phyloP scores from a whole-genome alignment of 2,329 filamentous ascomycete species.

The Didymella arachidicola region DNA sequence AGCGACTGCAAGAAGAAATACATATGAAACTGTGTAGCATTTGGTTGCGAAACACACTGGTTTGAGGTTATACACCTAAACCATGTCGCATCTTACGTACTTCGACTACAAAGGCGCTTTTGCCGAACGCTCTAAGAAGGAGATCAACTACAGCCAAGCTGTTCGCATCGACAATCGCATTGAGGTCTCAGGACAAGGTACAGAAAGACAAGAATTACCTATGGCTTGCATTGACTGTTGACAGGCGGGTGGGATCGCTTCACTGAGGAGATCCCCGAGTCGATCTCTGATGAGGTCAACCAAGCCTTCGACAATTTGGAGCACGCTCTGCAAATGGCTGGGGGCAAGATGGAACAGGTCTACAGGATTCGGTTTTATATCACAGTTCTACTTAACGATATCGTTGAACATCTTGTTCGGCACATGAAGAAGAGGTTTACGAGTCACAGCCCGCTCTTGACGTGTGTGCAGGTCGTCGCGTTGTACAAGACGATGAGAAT shows the following conservation, averaged over 20 bases:
- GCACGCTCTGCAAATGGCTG: slow-evolving; percentile 58
- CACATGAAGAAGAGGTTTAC: slow-evolving; percentile 35
- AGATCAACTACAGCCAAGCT: slow-evolving; percentile 26
- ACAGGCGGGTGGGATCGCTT: slow-evolving; percentile 37
- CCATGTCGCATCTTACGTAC: slow-evolving; percentile 24
- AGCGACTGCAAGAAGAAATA: background rate
- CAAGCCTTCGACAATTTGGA: slow-evolving; percentile 64
- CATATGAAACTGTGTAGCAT: background rate
- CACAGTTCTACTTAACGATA: slow-evolving; percentile 24
- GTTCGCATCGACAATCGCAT: slow-evolving; percentile 37
- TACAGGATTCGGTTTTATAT: slow-evolving; percentile 36
- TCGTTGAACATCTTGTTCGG: slow-evolving; percentile 21
- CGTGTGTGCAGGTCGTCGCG: slow-evolving; percentile 30
- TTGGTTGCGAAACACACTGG: background rate
- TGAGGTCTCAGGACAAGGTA: slow-evolving; percentile 41
- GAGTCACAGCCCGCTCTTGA: slow-evolving; percentile 36
- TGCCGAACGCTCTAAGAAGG: slow-evolving; percentile 28
- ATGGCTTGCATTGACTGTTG: background rate
- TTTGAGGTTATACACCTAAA: background rate
- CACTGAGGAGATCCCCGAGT: slow-evolving; percentile 32
- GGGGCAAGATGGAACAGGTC: slow-evolving; percentile 62
- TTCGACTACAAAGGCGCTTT: slow-evolving; percentile 36
- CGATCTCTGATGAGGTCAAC: slow-evolving; percentile 32
- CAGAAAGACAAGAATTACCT: background rate
- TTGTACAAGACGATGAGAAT: slow-evolving; percentile 35